Conservation (phyloP, 2,329 filamentous ascomycete genomes). For the Fusarium verrucosum region DNA sequence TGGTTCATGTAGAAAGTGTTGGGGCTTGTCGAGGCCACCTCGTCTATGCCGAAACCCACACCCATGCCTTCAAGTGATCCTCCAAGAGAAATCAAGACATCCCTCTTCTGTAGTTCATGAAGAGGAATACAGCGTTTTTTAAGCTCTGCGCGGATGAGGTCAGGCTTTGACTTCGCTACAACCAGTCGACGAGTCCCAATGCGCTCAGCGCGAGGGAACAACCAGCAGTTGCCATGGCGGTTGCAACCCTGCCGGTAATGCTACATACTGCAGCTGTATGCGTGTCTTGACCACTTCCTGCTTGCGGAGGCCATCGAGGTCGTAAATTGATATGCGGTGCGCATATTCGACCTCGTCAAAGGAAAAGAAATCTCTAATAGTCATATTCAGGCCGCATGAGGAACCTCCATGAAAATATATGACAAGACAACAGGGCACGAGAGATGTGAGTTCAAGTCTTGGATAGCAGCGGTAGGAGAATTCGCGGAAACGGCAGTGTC, state of each 20-base stretch:
- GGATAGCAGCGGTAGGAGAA: no score
- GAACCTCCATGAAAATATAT: no score
- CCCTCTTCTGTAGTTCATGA: background rate
- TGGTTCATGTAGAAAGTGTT: no score
- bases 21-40: no score
- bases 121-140: background rate
- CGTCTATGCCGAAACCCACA: no score
- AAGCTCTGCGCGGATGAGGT: background rate
- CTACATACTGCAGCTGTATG: background rate
- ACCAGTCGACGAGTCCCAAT: background rate
- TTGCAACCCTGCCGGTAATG: background rate
- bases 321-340: background rate
- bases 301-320: background rate
- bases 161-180: background rate
- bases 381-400: no score
- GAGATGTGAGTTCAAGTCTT: no score
- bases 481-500: no score
- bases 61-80: background rate
- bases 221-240: background rate
- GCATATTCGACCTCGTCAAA: background rate
- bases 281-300: background rate
- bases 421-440: no score
- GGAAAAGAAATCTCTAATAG: background rate
- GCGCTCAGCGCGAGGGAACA: background rate
- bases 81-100: background rate